Percentiles rank a stretch among this genome's conserved stretches.
These are phyloP conservation scores for Penicillium sp. DNA, from an alignment of 2,329 filamentous ascomycete species.

Conservation along the genomic window DNA sequence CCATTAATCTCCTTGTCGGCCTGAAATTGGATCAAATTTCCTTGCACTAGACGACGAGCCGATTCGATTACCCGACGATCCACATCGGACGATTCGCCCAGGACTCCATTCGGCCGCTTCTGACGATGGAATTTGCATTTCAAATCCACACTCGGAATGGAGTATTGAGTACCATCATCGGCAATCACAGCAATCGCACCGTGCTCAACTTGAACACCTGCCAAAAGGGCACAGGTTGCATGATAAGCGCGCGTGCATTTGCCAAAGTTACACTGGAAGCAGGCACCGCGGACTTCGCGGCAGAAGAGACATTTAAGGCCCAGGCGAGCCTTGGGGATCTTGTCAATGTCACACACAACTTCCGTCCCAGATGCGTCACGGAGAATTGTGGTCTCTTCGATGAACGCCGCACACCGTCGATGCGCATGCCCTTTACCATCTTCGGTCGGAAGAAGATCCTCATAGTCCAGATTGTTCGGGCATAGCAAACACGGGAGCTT, in stretches of 20 bases:
- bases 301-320: slow-evolving; percentile 95
- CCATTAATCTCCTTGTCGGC: slow-evolving; percentile 85
- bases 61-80: slow-evolving; percentile 67
- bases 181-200: slow-evolving; percentile 82
- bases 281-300: slow-evolving; percentile 89
- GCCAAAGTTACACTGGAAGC: slow-evolving; percentile 93
- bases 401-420: slow-evolving; percentile 83
- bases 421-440: slow-evolving; percentile 80
- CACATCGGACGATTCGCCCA: slow-evolving; percentile 67
- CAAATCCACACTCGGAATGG: slow-evolving; percentile 86
- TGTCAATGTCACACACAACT: slow-evolving; percentile 72
- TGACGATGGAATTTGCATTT: slow-evolving; percentile 91
- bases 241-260: slow-evolving; percentile 94
- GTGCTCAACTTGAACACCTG: slow-evolving; percentile 87
- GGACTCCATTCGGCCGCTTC: slow-evolving; percentile 76
- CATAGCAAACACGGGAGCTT: slow-evolving; percentile 87
- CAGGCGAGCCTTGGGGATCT: slow-evolving; percentile 80
- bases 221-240: slow-evolving; percentile 87
- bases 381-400: slow-evolving; percentile 87
- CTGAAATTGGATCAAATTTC: slow-evolving; percentile 85
- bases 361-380: slow-evolving; percentile 67
- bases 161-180: slow-evolving; percentile 89
- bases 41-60: slow-evolving; percentile 66
- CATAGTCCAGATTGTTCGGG: slow-evolving; percentile 80
- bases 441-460: slow-evolving; percentile 82